Conservation (phyloP, 805 yeast genomes). For the Monosporozyma siamensis region DNA sequence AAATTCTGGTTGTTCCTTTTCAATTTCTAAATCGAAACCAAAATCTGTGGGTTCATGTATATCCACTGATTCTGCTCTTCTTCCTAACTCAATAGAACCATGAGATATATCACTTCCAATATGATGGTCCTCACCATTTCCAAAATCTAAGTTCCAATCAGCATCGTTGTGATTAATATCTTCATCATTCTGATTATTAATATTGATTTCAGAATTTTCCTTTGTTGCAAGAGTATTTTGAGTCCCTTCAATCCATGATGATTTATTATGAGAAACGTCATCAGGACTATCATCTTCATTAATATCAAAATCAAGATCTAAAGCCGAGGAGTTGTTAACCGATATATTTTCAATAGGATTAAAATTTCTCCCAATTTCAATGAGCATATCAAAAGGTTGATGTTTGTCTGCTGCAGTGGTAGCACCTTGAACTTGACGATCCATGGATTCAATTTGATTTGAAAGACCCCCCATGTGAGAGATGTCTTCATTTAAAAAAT, state of each 20-base stretch:
- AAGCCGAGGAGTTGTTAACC: conserved; percentile 15
- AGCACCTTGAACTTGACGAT: conserved; percentile 27
- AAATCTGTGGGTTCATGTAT: conserved; percentile 33
- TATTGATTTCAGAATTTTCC: neutral
- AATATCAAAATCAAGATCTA: conserved; percentile 30
- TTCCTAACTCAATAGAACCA: conserved; percentile 58
- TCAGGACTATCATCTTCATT: conserved; percentile 7
- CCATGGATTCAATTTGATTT: conserved; percentile 15
- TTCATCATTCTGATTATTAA: neutral
- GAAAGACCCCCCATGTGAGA: conserved; percentile 11
- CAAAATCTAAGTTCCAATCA: conserved; percentile 26
- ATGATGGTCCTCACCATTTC: conserved; percentile 8
- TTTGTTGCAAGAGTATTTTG: conserved; percentile 6
- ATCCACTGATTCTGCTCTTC: conserved; percentile 34
- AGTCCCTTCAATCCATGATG: conserved; percentile 23
- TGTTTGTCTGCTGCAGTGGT: conserved; percentile 9
- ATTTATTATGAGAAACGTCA: conserved; percentile 7
- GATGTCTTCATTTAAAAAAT: conserved; percentile 18
- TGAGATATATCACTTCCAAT: conserved; percentile 32
- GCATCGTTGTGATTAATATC: conserved; percentile 18
- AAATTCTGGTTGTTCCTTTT: conserved; percentile 23
- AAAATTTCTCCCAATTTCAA: conserved; percentile 27
- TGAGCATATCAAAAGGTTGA: conserved; percentile 22
- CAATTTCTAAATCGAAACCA: conserved; percentile 45
- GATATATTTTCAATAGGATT: conserved; percentile 18